A percentile compares a stretch with the other conserved stretches of the same genome.
phyloP scores from a whole-genome alignment of 495 filamentous ascomycete genomes.

The Xylaria telfairii region DNA sequence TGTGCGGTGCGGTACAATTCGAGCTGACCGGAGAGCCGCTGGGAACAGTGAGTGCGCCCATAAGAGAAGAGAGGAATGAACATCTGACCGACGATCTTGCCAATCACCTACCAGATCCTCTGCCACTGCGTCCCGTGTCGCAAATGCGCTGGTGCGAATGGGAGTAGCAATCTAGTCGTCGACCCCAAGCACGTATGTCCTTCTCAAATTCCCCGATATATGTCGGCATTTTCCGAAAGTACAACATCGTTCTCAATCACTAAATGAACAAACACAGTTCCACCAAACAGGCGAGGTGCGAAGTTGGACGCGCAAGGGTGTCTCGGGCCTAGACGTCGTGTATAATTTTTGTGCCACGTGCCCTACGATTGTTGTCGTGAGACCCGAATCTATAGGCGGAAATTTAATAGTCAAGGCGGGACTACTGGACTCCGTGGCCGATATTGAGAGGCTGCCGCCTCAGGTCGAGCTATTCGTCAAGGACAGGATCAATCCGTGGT shows the following conservation, averaged over 20 bases:
- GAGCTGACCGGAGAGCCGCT: constrained; percentile 15
- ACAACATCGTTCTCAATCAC: not conserved
- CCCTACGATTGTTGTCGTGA: constrained; percentile 12
- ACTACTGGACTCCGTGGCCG: constrained; percentile 9
- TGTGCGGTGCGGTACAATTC: constrained; percentile 14
- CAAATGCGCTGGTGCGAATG: constrained; percentile 17
- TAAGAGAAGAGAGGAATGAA: not conserved
- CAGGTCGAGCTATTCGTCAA: constrained; percentile 16
- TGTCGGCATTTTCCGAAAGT: not conserved
- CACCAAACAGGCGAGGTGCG: constrained; percentile 12
- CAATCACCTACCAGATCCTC: not conserved
- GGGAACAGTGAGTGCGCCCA: constrained; percentile 2
- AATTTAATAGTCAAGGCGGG: constrained; percentile 1
- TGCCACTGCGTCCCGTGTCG: constrained; percentile 10
- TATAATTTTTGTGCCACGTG: constrained; percentile 20
- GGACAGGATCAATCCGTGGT: constrained; percentile 18
- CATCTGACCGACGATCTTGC: not conserved
- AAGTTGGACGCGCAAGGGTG: constrained; percentile 14
- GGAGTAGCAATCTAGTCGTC: constrained; percentile 11
- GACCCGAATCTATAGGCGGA: not conserved
- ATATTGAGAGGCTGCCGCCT: constrained; percentile 9
- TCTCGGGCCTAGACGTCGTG: constrained; percentile 14
- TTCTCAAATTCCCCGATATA: not conserved
- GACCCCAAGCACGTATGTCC: constrained; percentile 6
- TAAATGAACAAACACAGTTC: constrained; percentile 1